Conservation (phyloP, 2,329 filamentous ascomycete species). For the Xylaria multiplex region DNA sequence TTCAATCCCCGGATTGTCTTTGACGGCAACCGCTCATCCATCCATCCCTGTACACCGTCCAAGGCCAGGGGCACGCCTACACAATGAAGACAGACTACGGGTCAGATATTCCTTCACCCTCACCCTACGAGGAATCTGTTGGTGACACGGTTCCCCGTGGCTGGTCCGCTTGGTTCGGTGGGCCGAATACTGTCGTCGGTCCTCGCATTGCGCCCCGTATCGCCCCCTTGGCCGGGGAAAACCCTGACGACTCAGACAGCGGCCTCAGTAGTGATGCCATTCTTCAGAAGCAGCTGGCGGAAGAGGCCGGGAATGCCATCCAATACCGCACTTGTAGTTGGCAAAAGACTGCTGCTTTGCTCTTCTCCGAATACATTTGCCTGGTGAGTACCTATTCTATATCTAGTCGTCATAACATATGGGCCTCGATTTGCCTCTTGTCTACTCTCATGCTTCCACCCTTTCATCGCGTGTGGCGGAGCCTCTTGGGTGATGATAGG, state of each 20-base stretch:
- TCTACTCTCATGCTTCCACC: not conserved
- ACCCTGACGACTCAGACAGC: constrained; percentile 52
- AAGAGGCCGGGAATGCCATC: constrained; percentile 82
- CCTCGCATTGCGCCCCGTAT: constrained; percentile 61
- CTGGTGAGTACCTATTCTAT: constrained; percentile 57
- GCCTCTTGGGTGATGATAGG: not conserved
- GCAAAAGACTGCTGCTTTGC: constrained; percentile 90
- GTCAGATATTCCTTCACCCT: constrained; percentile 38
- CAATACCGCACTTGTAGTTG: constrained; percentile 94
- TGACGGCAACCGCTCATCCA: not conserved
- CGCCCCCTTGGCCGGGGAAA: constrained; percentile 39
- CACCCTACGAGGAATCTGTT: constrained; percentile 61
- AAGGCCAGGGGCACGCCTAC: not conserved
- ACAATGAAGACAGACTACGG: constrained; percentile 40
- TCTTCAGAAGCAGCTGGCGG: constrained; percentile 74
- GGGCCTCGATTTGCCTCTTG: not conserved
- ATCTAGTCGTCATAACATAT: not conserved
- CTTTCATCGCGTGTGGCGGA: not conserved
- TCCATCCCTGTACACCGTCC: not conserved
- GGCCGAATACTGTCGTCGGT: constrained; percentile 56
- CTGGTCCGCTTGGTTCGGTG: constrained; percentile 54
- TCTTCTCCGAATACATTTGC: constrained; percentile 97
- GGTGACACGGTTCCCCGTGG: constrained; percentile 51
- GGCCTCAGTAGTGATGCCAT: constrained; percentile 60
- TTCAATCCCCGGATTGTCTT: not conserved